Conservation (phyloP, 2,329 filamentous ascomycete genomes). For the Samsoniella hepiali region DNA sequence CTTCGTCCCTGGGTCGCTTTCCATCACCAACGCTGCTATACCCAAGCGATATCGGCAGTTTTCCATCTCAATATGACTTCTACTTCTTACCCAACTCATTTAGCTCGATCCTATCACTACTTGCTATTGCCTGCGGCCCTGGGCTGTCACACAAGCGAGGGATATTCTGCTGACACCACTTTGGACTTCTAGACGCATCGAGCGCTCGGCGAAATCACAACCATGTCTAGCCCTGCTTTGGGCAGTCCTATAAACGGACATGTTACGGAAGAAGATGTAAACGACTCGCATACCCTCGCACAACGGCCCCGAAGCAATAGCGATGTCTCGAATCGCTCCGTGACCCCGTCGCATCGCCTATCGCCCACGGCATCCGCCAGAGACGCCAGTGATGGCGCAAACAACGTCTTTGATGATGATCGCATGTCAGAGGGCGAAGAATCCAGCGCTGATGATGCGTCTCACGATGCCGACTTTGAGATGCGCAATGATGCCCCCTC, state of each 20-base stretch:
- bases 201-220: slow-evolving; percentile 60
- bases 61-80: slow-evolving; percentile 12
- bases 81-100: neutral
- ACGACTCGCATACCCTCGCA: slow-evolving; percentile 37
- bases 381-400: slow-evolving; percentile 41
- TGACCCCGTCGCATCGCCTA: slow-evolving; percentile 49
- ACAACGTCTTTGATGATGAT: slow-evolving; percentile 37
- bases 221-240: slow-evolving; percentile 62
- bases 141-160: slow-evolving; percentile 6
- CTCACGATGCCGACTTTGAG: slow-evolving; percentile 73
- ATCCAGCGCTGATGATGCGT: slow-evolving; percentile 53
- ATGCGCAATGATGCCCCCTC: slow-evolving; percentile 57
- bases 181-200: slow-evolving; percentile 37
- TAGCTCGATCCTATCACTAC: neutral
- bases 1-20: neutral
- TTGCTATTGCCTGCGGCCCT: neutral
- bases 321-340: slow-evolving; percentile 71
- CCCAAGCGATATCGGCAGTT: neutral
- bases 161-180: slow-evolving; percentile 35
- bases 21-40: slow-evolving; percentile 7
- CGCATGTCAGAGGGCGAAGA: slow-evolving; percentile 45
- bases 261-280: slow-evolving; percentile 52
- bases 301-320: slow-evolving; percentile 51
- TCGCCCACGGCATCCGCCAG: slow-evolving; percentile 40
- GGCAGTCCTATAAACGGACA: slow-evolving; percentile 65